Percentiles rank a stretch among this genome's conserved stretches.
These are phyloP conservation scores for Lotus japonicus DNA, from an alignment of 306 rosid genomes.

Conservation along the genomic window DNA sequence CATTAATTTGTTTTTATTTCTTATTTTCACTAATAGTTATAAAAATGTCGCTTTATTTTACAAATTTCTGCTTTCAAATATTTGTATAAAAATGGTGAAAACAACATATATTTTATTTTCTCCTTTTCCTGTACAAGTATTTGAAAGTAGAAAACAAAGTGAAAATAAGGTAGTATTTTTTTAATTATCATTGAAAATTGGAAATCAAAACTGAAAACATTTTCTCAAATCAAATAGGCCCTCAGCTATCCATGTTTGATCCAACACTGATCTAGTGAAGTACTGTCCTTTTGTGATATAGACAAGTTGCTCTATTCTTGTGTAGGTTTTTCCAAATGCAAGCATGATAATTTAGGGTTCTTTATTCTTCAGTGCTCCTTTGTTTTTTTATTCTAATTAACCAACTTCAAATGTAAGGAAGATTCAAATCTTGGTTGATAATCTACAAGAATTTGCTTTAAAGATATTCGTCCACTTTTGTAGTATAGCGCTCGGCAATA, in stretches of 20 bases:
- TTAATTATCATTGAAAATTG: not conserved
- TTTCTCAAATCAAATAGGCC: too few species aligned
- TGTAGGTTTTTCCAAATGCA: not conserved
- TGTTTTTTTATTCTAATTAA: not conserved
- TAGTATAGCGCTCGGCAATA: too few species aligned
- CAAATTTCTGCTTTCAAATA: not conserved
- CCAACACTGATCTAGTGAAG: too few species aligned
- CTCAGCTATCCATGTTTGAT: too few species aligned
- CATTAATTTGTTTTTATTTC: not conserved
- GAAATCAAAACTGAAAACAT: not conserved
- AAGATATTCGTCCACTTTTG: not conserved
- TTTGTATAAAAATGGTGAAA: not conserved
- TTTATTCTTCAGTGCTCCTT: not conserved
- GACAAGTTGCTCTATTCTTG: not conserved
- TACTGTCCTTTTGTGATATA: not conserved
- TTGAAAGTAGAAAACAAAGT: not conserved
- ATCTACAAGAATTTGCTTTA: not conserved
- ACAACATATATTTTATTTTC: not conserved
- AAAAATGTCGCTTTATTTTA: not conserved
- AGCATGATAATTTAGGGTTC: not conserved
- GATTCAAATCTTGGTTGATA: not conserved
- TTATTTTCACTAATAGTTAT: not conserved
- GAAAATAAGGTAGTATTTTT: not conserved
- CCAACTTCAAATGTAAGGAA: not conserved
- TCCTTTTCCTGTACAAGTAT: not conserved